Base-by-base conservation (phyloP, 2,329 filamentous ascomycete genomes). In the Zymoseptoria ardabiliae region DNA sequence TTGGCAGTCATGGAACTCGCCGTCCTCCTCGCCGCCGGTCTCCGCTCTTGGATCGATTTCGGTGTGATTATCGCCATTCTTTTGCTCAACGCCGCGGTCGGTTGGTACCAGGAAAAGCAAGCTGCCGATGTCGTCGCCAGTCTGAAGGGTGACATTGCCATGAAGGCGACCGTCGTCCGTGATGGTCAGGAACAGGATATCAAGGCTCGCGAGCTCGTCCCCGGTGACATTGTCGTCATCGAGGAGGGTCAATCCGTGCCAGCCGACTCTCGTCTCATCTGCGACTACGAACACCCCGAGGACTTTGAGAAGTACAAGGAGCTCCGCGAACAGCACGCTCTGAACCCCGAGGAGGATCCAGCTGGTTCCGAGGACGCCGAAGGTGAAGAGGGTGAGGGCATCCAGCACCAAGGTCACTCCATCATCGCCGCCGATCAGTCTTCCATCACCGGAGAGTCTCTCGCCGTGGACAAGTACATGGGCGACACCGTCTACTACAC, bases 71-170 rank as follows among this genome's bases (percentile, higher is more conserved):
- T 86, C 69, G 87, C 82, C 79, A 90, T 91, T 75, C 78, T 91
- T 58, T 68, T 86, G 71, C 85, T 91, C 63, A 91, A 91, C 78
- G 87, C 87, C 65, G 77, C 86, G 64, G 87, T 90, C 73, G 87
- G 87, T 79, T 90, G 87, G 84, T 90, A 90, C 75, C 87, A 90
- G 74, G 87, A 90, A 77, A 90, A 90, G 79, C 87, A 90, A 76
- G 87, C 87, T 68, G 87, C 86, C 66, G 87, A 90, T 75, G 86
- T 90, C 70, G 87, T 89, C 69, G 87, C 87, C 58, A 84, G 79
- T 63, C 78, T 90, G 63, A 90, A 90, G 79, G 87, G 87, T 78
- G 87, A 90, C 70, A 90, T 91, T 71, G 87, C 87, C 69, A 87
- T 90, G 85, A 87, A 84, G 76, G 83, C 85, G 53, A 79, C 78